These are phyloP conservation scores for Aplosporella prunicola DNA, from an alignment of 2,329 filamentous ascomycete genomes.

Conservation along the genomic window DNA sequence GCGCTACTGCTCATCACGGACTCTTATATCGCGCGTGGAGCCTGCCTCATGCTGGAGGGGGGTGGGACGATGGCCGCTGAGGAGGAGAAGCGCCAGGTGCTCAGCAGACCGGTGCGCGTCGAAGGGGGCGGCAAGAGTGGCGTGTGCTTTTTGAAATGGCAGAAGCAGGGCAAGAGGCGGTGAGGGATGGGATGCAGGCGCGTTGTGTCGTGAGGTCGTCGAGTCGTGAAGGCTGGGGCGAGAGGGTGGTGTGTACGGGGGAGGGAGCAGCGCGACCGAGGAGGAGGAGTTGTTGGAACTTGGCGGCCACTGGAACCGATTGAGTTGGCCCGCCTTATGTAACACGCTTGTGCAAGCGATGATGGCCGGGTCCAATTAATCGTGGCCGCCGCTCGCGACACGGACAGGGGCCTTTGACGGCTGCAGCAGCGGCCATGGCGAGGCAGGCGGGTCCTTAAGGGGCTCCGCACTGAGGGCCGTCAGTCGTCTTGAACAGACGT, in stretches of 20 bases:
- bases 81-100: slow-evolving; percentile 9
- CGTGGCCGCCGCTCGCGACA: no score
- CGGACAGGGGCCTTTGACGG: no score
- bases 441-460: no score
- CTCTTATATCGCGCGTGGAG: slow-evolving; percentile 7
- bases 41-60: slow-evolving; percentile 12
- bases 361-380: no score
- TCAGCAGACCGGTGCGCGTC: slow-evolving; percentile 12
- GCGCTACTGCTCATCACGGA: slow-evolving; percentile 13
- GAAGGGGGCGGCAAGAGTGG: not conserved
- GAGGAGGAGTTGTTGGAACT: slow-evolving; percentile 6
- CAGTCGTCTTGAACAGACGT: no score
- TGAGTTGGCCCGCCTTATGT: not conserved
- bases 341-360: no score
- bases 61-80: slow-evolving; percentile 6
- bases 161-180: not conserved
- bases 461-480: no score
- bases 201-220: slow-evolving; percentile 6
- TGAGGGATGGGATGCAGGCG: not conserved
- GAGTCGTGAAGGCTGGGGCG: slow-evolving; percentile 1
- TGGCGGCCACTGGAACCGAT: slow-evolving; percentile 1
- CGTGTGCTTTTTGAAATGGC: not conserved
- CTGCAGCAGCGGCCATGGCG: no score
- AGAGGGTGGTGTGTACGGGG: slow-evolving; percentile 2
- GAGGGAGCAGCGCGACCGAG: slow-evolving; percentile 4